Percentiles rank a stretch among this genome's conserved stretches.
These are phyloP conservation scores for Macrolepiota fuliginosa DNA, from an alignment of 768 basidiomycete species.

Conservation along the genomic window DNA sequence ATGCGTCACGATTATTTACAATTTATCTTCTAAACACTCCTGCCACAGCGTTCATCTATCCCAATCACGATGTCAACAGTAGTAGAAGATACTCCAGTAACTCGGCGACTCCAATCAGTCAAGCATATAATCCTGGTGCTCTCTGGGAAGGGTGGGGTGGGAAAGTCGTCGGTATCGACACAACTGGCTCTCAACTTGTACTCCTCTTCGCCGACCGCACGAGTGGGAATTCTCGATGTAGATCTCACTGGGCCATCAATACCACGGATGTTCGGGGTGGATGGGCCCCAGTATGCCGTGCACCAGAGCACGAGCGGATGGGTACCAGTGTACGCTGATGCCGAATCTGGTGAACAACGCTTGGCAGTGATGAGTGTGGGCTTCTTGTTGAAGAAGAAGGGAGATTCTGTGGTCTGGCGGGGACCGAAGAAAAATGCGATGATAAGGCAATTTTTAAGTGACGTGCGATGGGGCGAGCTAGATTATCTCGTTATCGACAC, in stretches of 20 bases:
- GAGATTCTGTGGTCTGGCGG: constrained; percentile 95
- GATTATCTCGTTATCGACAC: constrained; percentile 95
- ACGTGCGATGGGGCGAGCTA: constrained; percentile 93
- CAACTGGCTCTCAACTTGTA: constrained; percentile 90
- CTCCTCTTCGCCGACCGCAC: constrained; percentile 58
- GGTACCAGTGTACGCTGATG: constrained; percentile 98
- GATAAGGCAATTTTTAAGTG: constrained; percentile 93
- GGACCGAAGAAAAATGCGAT: constrained; percentile 99
- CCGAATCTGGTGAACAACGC: constrained; percentile 48
- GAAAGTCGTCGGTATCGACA: constrained; percentile 94
- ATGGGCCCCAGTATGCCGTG: constrained; percentile 64
- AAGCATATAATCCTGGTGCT: constrained; percentile 90
- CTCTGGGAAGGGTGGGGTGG: constrained; percentile 97
- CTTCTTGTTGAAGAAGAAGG: constrained; percentile 85
- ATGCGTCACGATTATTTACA: constrained; percentile 6
- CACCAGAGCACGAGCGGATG: constrained; percentile 95
- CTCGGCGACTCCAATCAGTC: constrained; percentile 68
- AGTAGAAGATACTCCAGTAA: constrained; percentile 52
- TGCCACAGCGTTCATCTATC: background rate
- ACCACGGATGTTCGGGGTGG: constrained; percentile 92
- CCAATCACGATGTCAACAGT: constrained; percentile 24
- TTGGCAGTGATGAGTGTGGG: constrained; percentile 97
- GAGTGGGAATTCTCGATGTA: constrained; percentile 89
- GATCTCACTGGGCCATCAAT: constrained; percentile 95
- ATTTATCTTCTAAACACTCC: background rate